A percentile compares a stretch with the other conserved stretches of the same genome.
phyloP scores from a whole-genome alignment of 331 rosid genomes.

The Arachis monticola region DNA sequence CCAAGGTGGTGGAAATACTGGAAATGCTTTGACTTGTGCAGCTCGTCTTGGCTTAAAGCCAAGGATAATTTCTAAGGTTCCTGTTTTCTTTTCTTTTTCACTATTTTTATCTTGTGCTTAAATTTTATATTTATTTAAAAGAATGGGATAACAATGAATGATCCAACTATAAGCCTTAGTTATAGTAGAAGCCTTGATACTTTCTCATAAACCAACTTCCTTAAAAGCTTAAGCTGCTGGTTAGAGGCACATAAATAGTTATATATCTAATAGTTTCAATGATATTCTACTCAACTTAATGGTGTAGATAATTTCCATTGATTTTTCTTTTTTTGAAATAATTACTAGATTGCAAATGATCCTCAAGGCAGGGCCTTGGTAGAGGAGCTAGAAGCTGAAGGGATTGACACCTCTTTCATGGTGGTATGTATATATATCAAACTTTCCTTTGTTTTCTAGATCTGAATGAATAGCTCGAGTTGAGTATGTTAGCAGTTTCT shows the following conservation, averaged over 20 bases:
- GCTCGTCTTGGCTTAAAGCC: slow-evolving; percentile 84
- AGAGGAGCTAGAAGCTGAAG: slow-evolving; percentile 76
- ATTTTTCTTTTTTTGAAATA: slow-evolving; percentile 17
- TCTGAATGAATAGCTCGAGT: not conserved
- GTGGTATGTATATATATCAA: slow-evolving; percentile 53
- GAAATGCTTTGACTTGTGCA: slow-evolving; percentile 82
- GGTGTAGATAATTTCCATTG: slow-evolving; percentile 29
- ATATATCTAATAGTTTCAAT: too few relatives aligned
- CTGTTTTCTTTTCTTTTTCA: not conserved
- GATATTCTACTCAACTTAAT: slow-evolving; percentile 6
- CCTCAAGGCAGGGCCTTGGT: slow-evolving; percentile 67
- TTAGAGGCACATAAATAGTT: too few relatives aligned
- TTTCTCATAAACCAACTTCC: too few relatives aligned
- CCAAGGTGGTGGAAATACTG: slow-evolving; percentile 86
- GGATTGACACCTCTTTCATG: slow-evolving; percentile 75
- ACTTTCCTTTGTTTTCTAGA: not conserved
- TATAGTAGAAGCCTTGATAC: too few relatives aligned
- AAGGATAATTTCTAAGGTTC: slow-evolving; percentile 83
- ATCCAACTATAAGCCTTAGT: too few relatives aligned
- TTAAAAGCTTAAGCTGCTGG: too few relatives aligned
- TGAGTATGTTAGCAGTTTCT: not conserved
- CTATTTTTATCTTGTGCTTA: not conserved
- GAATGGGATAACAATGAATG: too few relatives aligned
- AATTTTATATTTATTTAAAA: too few relatives aligned
- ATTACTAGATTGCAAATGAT: slow-evolving; percentile 79